A percentile compares a stretch with the other conserved stretches of the same genome.
Conservation (phyloP, 345 rosid species). For the Diplotaxis tenuifolia region DNA sequence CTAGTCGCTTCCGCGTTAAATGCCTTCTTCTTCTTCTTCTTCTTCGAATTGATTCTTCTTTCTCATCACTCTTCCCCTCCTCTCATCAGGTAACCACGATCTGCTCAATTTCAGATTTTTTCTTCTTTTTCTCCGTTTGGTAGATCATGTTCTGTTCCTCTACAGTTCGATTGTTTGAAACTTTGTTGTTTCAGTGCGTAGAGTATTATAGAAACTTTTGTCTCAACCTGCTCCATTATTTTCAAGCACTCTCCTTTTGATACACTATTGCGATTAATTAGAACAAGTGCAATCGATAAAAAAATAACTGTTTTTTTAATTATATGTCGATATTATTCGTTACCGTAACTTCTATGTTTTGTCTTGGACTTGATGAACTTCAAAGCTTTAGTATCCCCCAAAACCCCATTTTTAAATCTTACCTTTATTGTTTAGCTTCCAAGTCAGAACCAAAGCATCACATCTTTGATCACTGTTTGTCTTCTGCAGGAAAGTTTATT, state of each 20-base stretch:
- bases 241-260: too few relatives aligned
- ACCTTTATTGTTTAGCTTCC: neutral
- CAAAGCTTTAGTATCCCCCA: neutral
- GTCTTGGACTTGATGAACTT: neutral
- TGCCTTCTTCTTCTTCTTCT: slow-evolving; percentile 8
- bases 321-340: neutral
- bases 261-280: too few relatives aligned
- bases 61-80: neutral
- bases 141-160: too few relatives aligned
- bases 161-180: neutral
- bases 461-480: slow-evolving; percentile 7
- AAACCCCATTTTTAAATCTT: neutral
- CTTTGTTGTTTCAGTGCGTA: too few relatives aligned
- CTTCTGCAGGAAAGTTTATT: slow-evolving; percentile 39
- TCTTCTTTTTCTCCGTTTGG: too few relatives aligned
- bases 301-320: too few relatives aligned
- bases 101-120: neutral
- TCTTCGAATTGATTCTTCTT: neutral
- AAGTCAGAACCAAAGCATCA: slow-evolving; percentile 26
- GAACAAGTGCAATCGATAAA: too few relatives aligned
- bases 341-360: neutral
- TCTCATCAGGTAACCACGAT: neutral
- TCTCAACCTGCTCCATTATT: too few relatives aligned
- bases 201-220: too few relatives aligned
- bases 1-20: too few relatives aligned